Evolutionary conservation across 1,284 basidiomycete species (phyloP).

Genomic region (Apiotrichum veenhuisii): DNA sequence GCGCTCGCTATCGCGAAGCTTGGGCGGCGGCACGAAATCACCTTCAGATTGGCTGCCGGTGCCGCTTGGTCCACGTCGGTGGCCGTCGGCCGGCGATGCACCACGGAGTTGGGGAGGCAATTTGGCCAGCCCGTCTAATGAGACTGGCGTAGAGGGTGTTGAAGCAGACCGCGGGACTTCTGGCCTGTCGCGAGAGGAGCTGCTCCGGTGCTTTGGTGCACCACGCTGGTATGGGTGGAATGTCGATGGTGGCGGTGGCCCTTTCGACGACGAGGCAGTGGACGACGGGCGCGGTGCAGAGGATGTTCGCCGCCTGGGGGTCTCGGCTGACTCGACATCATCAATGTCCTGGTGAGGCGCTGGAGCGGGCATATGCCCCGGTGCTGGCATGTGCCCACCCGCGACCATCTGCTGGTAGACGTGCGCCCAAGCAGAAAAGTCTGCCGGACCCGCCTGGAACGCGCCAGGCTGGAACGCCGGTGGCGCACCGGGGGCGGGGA

Average conservation of each 20-base stretch:
- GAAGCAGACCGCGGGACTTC: neutral
- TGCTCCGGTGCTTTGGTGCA: constrained; percentile 13
- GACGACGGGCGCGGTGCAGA: constrained; percentile 23
- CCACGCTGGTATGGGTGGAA: constrained; percentile 34
- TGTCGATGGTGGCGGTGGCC: constrained; percentile 7
- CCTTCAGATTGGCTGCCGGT: neutral
- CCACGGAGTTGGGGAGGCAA: neutral
- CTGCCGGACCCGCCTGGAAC: constrained; percentile 26
- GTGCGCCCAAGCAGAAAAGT: constrained; percentile 46
- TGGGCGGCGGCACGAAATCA: constrained; percentile 19
- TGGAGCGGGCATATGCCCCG: constrained; percentile 22
- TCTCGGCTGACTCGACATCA: constrained; percentile 6
- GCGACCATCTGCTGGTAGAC: constrained; percentile 48
- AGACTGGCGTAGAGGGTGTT: constrained; percentile 1
- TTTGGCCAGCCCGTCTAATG: neutral
- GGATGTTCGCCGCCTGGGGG: constrained; percentile 25
- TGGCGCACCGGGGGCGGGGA: constrained; percentile 7
- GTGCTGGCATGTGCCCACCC: constrained; percentile 25
- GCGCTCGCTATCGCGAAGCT: constrained; percentile 10
- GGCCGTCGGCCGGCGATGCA: constrained; percentile 6
- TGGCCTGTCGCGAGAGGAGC: constrained; percentile 11
- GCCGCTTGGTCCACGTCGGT: constrained; percentile 9
- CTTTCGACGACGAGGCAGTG: constrained; percentile 1
- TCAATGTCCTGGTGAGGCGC: constrained; percentile 20
- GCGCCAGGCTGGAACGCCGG: constrained; percentile 24